Percentiles rank a stretch among this genome's conserved stretches.
phyloP scores from a whole-genome alignment of 208 protist genomes.

The Borovskyia barvae region DNA sequence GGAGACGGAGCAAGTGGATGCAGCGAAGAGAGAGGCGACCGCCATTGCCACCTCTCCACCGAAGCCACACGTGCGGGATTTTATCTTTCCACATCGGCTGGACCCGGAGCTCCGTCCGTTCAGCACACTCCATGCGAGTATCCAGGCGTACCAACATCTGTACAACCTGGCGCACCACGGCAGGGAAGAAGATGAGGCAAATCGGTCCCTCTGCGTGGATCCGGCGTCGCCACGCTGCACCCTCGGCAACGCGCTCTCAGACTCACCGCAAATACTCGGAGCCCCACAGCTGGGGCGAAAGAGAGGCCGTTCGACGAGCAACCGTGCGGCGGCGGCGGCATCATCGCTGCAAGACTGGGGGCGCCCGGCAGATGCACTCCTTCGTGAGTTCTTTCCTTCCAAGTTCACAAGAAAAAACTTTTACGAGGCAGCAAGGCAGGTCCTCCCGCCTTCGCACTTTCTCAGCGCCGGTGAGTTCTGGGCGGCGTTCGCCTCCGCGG shows the following conservation, averaged over 20 bases:
- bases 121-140: constrained; percentile 26
- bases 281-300: no score
- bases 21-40: not conserved
- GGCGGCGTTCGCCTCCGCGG: constrained; percentile 54
- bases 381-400: constrained; percentile 49
- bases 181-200: constrained; percentile 2
- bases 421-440: constrained; percentile 30
- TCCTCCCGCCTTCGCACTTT: constrained; percentile 67
- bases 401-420: constrained; percentile 58
- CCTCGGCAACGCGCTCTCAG: no score
- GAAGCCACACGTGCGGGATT: constrained; percentile 14
- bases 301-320: not conserved
- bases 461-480: constrained; percentile 68
- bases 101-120: constrained; percentile 21
- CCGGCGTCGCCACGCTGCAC: no score
- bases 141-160: constrained; percentile 29
- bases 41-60: not conserved
- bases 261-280: no score
- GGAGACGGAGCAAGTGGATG: constrained; percentile 2
- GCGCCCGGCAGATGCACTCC: constrained; percentile 32
- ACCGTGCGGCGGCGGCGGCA: not conserved
- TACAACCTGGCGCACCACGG: constrained; percentile 14
- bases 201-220: no score
- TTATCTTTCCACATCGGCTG: constrained; percentile 24
- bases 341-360: constrained; percentile 11